Conservation (phyloP, 495 filamentous ascomycete species). For the Tricharina praecox region DNA sequence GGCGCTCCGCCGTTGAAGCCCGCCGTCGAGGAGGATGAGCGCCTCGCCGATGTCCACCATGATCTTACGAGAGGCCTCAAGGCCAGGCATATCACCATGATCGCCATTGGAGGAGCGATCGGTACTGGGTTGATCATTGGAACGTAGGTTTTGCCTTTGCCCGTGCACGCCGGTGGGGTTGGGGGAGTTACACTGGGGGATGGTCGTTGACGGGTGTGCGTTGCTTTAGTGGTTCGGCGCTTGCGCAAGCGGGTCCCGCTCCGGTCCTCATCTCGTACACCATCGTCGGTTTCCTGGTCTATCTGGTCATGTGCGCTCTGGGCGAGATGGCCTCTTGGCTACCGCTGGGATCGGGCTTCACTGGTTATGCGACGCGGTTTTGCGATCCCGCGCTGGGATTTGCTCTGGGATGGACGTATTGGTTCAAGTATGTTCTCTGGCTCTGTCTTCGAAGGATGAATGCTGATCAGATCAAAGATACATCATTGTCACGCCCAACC, state of each 20-base stretch:
- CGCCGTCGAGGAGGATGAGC: conserved; percentile 3
- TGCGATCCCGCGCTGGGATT: conserved; percentile 49
- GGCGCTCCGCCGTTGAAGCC: not conserved
- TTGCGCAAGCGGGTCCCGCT: conserved; percentile 52
- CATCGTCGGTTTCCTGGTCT: conserved; percentile 43
- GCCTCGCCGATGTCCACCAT: conserved; percentile 1
- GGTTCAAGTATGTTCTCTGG: conserved; percentile 33
- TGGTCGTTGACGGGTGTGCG: too few relatives aligned
- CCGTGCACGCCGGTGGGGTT: too few relatives aligned
- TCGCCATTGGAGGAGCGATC: conserved; percentile 74
- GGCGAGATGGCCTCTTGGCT: conserved; percentile 50
- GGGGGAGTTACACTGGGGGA: conserved; percentile 5
- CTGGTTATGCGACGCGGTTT: conserved; percentile 44
- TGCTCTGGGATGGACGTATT: conserved; percentile 46
- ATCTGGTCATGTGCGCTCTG: conserved; percentile 42
- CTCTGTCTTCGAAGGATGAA: not conserved
- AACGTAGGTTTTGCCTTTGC: conserved; percentile 17
- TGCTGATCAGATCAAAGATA: conserved; percentile 38
- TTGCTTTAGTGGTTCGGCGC: conserved; percentile 37
- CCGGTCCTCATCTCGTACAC: conserved; percentile 52
- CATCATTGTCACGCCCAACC: conserved; percentile 61
- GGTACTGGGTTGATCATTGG: conserved; percentile 52
- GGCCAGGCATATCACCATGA: conserved; percentile 57
- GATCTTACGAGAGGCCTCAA: conserved; percentile 45
- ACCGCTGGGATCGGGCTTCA: conserved; percentile 39